A percentile compares a stretch with the other conserved stretches of the same genome.
Evolutionary conservation across 2,329 filamentous ascomycete genomes (phyloP).

Genomic region (Aspergillus brunneoviolaceus): DNA sequence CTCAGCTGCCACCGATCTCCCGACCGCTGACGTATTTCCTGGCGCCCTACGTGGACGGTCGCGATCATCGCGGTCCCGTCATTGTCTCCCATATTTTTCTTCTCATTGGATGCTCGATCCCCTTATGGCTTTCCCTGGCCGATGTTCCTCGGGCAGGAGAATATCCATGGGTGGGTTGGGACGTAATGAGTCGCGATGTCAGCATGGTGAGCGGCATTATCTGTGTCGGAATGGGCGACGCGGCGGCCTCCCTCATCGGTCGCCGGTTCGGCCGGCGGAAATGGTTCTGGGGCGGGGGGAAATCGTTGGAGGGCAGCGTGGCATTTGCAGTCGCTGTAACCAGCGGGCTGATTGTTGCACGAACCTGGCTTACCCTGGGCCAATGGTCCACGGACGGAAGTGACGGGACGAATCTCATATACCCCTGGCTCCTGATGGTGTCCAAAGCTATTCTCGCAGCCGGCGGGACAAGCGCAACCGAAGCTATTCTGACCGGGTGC

Average conservation of each 20-base stretch:
- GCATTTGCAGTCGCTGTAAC: conserved; percentile 83
- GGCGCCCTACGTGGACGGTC: conserved; percentile 88
- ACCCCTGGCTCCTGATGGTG: conserved; percentile 36
- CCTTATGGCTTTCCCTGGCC: conserved; percentile 83
- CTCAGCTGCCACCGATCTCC: conserved; percentile 85
- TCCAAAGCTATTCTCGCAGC: conserved; percentile 71
- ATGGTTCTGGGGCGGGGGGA: conserved; percentile 96
- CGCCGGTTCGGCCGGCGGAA: conserved; percentile 81
- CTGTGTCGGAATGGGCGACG: conserved; percentile 93
- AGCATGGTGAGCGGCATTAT: conserved; percentile 91
- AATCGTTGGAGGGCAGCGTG: conserved; percentile 81
- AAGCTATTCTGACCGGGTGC: conserved; percentile 91
- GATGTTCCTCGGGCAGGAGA: conserved; percentile 60
- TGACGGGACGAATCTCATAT: conserved; percentile 14
- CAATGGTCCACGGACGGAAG: conserved; percentile 57
- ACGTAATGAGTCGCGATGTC: conserved; percentile 69
- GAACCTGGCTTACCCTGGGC: conserved; percentile 72
- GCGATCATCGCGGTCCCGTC: conserved; percentile 88
- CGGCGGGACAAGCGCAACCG: conserved; percentile 80
- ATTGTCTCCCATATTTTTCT: conserved; percentile 96
- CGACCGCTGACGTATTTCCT: conserved; percentile 83
- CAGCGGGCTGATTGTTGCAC: conserved; percentile 67
- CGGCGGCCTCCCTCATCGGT: conserved; percentile 86
- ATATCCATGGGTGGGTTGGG: conserved; percentile 68
- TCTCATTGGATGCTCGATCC: conserved; percentile 90